A percentile compares a stretch with the other conserved stretches of the same genome.
phyloP scores from a whole-genome alignment of 305 asterid species.

The Withania somnifera region DNA sequence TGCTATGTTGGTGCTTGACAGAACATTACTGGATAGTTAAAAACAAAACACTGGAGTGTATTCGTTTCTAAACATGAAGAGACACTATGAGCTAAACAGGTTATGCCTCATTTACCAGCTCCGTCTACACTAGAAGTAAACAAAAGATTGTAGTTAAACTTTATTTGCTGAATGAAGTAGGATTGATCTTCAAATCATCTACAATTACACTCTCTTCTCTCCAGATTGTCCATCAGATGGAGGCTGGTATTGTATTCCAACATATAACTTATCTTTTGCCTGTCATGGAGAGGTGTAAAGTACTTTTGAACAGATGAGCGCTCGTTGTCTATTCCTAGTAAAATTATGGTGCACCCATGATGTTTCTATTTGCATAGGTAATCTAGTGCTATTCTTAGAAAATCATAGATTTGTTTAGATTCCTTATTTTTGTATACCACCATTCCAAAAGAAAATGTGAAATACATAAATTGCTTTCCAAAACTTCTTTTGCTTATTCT shows the following conservation, averaged over 20 bases:
- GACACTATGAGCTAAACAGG: background rate
- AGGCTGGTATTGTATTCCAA: background rate
- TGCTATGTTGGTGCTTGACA: background rate
- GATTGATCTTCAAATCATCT: background rate
- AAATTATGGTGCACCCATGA: background rate
- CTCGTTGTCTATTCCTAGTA: background rate
- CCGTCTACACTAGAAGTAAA: background rate
- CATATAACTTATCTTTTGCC: background rate
- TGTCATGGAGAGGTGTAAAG: background rate
- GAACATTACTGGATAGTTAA: background rate
- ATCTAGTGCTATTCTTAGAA: background rate
- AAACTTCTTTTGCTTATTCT: background rate
- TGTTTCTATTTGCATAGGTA: background rate
- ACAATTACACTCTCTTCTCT: background rate
- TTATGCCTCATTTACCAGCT: background rate
- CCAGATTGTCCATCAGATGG: background rate
- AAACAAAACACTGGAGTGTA: background rate
- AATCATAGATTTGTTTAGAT: background rate
- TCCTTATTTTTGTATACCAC: background rate
- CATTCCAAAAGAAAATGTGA: no score
- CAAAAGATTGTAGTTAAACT: background rate
- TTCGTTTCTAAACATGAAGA: background rate
- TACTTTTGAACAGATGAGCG: background rate
- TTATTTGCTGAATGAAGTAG: background rate
- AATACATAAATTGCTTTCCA: background rate